Evolutionary conservation across 441 rosid species (phyloP), one percentile per base, ranked within the genome.

Genomic region (Euphorbia schlechtendalii): DNA sequence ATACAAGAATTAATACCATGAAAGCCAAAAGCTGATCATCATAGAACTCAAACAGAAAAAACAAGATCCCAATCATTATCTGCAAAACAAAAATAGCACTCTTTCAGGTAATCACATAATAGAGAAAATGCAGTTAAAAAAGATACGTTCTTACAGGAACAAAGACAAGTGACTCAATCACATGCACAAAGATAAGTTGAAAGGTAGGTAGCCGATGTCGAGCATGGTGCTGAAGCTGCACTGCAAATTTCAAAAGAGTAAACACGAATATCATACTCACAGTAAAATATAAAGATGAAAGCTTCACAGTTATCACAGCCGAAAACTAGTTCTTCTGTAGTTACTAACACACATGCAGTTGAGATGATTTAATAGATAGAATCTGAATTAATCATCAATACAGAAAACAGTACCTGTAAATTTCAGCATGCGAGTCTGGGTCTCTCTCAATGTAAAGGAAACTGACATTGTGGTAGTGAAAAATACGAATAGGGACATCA

Each of bases 221-320:
- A 77, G 99, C 99, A 78, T 91, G 98, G 82, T 94, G 98, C 71
- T 94, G 98, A 83, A 94, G 99, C 90, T 94, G 99, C 86, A 91
- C 99, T 89, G 96, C 78, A 83, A 74, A 69, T 73, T 78, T 68
- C 64, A 75, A 63, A 77, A 69, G 67, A 67, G 74, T 64, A 72
- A 63, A 74, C 69, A 64, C 41, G 64, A 54, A 77, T 24, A 76
- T 78, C 67, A 82, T 71, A 65, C 49, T 46, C 22, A 55, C 48
- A 21, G 4, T 36, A 59, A 62, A 43, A 17, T 62, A 27, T 49
- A 30, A 10, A 27, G 14, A 61, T 0, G 3, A 32, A 18, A 36
- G 32, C 24, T n/a, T 34, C 34, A 40, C 36, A 61, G 28, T 12
- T 36, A 3, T 0, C 15, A 14, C 25, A 27, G 4, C 8, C 61